phyloP scores from a whole-genome alignment of 1,139 yeast species.

The Lizanozyma gosingica region DNA sequence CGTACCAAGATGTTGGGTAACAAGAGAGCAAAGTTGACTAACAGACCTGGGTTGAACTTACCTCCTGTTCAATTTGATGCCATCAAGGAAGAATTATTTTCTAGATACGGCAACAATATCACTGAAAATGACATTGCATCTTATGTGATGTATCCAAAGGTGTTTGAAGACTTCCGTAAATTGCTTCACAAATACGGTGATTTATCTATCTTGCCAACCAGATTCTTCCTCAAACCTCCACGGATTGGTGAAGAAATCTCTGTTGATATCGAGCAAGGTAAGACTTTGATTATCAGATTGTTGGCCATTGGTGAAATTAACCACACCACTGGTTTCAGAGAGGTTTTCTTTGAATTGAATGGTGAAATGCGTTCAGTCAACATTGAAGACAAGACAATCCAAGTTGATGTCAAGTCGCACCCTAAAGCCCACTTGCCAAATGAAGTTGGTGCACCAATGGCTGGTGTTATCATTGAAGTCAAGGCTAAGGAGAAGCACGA shows the following conservation, averaged over 20 bases:
- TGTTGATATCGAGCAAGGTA: constrained; percentile 91
- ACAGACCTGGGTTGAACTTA: constrained; percentile 86
- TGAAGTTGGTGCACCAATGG: constrained; percentile 99
- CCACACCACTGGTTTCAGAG: constrained; percentile 81
- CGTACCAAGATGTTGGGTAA: constrained; percentile 75
- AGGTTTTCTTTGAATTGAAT: constrained; percentile 93
- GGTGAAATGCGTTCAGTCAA: constrained; percentile 97
- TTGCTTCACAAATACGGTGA: constrained; percentile 78
- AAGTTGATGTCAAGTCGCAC: constrained; percentile 77
- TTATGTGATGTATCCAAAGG: constrained; percentile 96
- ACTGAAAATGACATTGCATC: constrained; percentile 88
- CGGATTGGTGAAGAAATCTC: constrained; percentile 79
- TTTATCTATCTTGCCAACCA: constrained; percentile 86
- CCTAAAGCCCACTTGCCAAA: constrained; percentile 80
- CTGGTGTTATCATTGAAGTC: constrained; percentile 95
- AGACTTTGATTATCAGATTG: constrained; percentile 81
- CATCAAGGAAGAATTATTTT: constrained; percentile 61
- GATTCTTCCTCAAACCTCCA: constrained; percentile 81
- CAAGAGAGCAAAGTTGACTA: constrained; percentile 81
- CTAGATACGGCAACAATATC: constrained; percentile 53
- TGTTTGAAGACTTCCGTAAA: constrained; percentile 78
- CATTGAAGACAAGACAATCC: constrained; percentile 78
- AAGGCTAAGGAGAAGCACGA: constrained; percentile 80
- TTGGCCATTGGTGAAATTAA: constrained; percentile 91
- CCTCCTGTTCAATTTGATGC: constrained; percentile 71